Base-by-base conservation (phyloP, 2,329 filamentous ascomycete genomes). In the Verticillium nubilum region DNA sequence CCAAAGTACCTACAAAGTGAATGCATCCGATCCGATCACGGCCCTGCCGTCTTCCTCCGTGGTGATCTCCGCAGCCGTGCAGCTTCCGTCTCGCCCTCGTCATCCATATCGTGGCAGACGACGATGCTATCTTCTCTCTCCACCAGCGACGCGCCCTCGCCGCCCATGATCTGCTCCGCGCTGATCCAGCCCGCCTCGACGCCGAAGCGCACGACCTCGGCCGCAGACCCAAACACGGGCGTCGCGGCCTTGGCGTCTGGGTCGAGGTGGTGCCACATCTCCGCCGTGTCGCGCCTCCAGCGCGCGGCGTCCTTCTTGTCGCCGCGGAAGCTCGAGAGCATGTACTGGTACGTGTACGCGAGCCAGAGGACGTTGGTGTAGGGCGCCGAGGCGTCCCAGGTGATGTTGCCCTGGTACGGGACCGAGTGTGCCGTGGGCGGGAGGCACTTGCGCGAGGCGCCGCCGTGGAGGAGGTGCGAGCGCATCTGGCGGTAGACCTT, bases 331-430 rank as follows among this genome's bases (percentile, higher is more conserved):
- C 79, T 74, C 6, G 62, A 64, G 2, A 74, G 65, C 59, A 86
- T 70, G 68, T 85, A 86, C 35, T 76, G 72, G 65, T 86, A 86
- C 5, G 86, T 73, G 62, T 87, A 88, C 3, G 83, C 81, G 50
- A 88, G 76, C 86, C 86, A 88, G 19, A 88, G 72, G 1, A 87
- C 83, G 62, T 88, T 88, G 4, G 83, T 86, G 68, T 87, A 88
- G 1, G 86, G 84, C 28, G 77, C 77, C 63, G 82, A 80, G 1
- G 72, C 75, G 5, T 74, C 69, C 86, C 86, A 88, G 1, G 76
- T 79, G 12, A 86, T 74, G 3, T 79, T 60, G 19, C 31, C 42
- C 13, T 58, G 59, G 64, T 84, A 83, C 0, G 81, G 76, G 3
- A 68, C 75, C 54, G 71, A 70, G 69, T 85, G 81, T 3, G 72